Conservation (phyloP, 768 basidiomycete species). For the Lepiota brunneoincarnata region DNA sequence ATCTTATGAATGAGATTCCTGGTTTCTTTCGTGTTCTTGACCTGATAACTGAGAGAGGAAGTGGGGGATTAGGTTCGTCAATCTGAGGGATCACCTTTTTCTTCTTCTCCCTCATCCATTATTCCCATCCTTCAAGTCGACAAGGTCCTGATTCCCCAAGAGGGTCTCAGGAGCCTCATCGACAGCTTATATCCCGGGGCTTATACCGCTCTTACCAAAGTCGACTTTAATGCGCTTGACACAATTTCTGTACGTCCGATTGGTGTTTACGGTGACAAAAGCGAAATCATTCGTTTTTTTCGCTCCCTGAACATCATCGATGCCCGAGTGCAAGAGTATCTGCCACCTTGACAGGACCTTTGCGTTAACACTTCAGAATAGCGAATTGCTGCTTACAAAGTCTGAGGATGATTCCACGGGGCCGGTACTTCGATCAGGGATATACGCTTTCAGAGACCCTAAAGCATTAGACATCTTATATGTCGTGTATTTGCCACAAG, state of each 20-base stretch:
- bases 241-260: constrained; percentile 41
- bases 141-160: constrained; percentile 59
- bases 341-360: constrained; percentile 28
- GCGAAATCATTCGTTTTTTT: constrained; percentile 47
- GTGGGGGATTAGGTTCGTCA: constrained; percentile 39
- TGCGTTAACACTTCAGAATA: constrained; percentile 25
- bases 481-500: constrained; percentile 62
- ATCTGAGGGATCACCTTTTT: too few relatives aligned
- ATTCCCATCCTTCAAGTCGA: constrained; percentile 41
- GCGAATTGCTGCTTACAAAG: neutral
- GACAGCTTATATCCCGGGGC: constrained; percentile 48
- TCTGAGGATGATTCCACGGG: constrained; percentile 3
- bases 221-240: constrained; percentile 56
- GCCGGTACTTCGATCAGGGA: constrained; percentile 40
- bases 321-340: constrained; percentile 33
- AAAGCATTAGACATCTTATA: constrained; percentile 28
- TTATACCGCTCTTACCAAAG: constrained; percentile 50
- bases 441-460: constrained; percentile 39
- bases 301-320: constrained; percentile 32
- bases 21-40: constrained; percentile 15
- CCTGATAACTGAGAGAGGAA: constrained; percentile 18
- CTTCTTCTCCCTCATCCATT: too few relatives aligned
- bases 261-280: constrained; percentile 57
- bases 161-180: constrained; percentile 45
- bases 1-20: neutral